Evolutionary conservation across 164 flowering plant species (phyloP), one percentile per base, ranked within the genome.

Genomic region (Litsea cubeba): DNA sequence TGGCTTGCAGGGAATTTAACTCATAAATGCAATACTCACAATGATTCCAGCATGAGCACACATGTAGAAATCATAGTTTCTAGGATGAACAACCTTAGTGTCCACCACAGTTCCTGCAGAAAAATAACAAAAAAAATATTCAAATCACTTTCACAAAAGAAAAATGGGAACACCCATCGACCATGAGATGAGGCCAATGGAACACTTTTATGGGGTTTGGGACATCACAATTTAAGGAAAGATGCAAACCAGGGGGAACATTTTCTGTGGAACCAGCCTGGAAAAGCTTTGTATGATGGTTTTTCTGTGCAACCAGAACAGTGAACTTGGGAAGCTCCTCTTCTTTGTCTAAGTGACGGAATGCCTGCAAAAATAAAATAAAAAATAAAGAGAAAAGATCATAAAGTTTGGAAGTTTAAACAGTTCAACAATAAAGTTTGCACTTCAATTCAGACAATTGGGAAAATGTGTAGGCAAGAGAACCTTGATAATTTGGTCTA

Each of bases 41-140:
- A 91, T 86, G 76, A 82, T 83, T 70, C 98, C 98, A 2, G 89
- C 87, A 26, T 94, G 98, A 74, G 97, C 83, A 74, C 95, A 92
- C 94, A 92, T 79, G 83, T 88, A 94, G 79, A 94, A 94, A 69
- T 94, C 98, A 79, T 88, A 92, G 70, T 89, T 88, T 57, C 81
- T 86, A 14, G 97, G 96, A 79, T 91, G 98, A 75, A 88, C 92
- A 70, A 94, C 76, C 74, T 80, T 78, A 24, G 87, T 84, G 77
- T 94, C 98, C 63, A 92, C 96, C 62, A 94, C 90, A 2, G 98
- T 94, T 66, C 98, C 98, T 94, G 85, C 1, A 68, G 26, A 10
- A 72, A 30, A 73, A 63, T 67, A 49, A 32, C 8, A 60, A 24
- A 65, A 40, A 62, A 62, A 5, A 26, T 26, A 73, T 1, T 17